Percentiles rank a stretch among this genome's conserved stretches.
phyloP scores from a whole-genome alignment of 192 early-diverging fungal genomes.

The Dissophora globulifera region DNA sequence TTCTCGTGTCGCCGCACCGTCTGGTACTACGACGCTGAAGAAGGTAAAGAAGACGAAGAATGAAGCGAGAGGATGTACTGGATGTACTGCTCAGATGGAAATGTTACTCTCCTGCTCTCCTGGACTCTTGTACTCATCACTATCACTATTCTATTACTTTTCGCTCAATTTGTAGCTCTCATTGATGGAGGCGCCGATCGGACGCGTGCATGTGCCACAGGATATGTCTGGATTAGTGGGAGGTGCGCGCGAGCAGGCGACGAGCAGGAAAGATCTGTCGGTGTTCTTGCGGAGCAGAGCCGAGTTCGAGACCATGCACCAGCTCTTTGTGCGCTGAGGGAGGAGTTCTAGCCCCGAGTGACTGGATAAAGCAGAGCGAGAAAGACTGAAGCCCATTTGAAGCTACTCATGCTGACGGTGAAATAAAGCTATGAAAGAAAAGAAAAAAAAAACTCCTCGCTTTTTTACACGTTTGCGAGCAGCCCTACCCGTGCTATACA shows the following conservation, averaged over 20 bases:
- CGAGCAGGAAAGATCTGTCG: conserved; percentile 31
- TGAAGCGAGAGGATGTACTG: no score
- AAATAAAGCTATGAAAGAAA: conserved; percentile 7
- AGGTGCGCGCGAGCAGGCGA: conserved; percentile 19
- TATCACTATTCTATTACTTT: not conserved
- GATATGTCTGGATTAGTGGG: conserved; percentile 35
- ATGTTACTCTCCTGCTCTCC: no score
- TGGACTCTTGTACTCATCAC: no score
- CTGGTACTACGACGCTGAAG: conserved; percentile 31
- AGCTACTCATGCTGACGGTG: no score
- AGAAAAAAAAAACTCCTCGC: conserved; percentile 48
- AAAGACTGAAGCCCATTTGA: no score
- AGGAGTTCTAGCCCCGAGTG: no score
- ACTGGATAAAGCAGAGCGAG: not conserved
- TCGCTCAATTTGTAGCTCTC: conserved; percentile 21
- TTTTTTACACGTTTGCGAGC: no score
- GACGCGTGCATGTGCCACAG: conserved; percentile 34
- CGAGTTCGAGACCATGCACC: conserved; percentile 52
- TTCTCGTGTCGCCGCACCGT: conserved; percentile 4
- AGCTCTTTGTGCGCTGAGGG: conserved; percentile 44
- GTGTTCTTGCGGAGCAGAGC: conserved; percentile 38
- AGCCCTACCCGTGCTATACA: no score
- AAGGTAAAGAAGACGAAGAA: conserved; percentile 14
- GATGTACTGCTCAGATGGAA: no score
- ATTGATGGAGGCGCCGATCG: conserved; percentile 38